Conservation (phyloP, 1,284 basidiomycete species). For the Ceratobasidium sp. region DNA sequence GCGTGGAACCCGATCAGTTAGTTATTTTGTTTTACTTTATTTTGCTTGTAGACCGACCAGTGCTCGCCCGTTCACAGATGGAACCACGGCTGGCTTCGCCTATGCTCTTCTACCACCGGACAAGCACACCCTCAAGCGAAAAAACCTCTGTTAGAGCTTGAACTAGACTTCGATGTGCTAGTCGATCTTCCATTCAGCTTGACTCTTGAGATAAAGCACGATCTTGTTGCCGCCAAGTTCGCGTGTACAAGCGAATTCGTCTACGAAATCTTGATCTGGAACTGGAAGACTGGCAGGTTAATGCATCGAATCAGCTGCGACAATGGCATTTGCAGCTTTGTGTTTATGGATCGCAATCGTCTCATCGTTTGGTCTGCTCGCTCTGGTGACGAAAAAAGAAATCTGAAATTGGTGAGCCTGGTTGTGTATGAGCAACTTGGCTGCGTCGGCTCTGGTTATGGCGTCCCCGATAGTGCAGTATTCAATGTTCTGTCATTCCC, state of each 20-base stretch:
- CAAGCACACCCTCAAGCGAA: background rate
- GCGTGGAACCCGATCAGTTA: too few species aligned
- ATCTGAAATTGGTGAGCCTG: too few species aligned
- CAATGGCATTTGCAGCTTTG: background rate
- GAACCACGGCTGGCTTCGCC: too few species aligned
- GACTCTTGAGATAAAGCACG: background rate
- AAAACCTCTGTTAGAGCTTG: background rate
- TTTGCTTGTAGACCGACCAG: too few species aligned
- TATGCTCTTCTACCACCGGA: too few species aligned
- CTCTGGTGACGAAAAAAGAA: too few species aligned
- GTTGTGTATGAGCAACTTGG: too few species aligned
- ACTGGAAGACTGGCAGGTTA: conserved; percentile 16
- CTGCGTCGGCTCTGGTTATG: too few species aligned
- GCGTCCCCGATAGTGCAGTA: too few species aligned
- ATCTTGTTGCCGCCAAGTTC: background rate
- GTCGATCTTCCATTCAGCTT: background rate
- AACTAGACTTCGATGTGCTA: too few species aligned
- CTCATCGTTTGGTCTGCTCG: background rate
- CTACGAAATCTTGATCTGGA: background rate
- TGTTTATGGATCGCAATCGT: background rate
- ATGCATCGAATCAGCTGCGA: background rate
- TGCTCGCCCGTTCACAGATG: too few species aligned
- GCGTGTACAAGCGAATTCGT: background rate
- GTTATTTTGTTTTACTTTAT: too few species aligned
- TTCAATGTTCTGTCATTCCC: background rate